Evolutionary conservation across 1,284 basidiomycete species (phyloP).

Genomic region (Leccinum solheimii): DNA sequence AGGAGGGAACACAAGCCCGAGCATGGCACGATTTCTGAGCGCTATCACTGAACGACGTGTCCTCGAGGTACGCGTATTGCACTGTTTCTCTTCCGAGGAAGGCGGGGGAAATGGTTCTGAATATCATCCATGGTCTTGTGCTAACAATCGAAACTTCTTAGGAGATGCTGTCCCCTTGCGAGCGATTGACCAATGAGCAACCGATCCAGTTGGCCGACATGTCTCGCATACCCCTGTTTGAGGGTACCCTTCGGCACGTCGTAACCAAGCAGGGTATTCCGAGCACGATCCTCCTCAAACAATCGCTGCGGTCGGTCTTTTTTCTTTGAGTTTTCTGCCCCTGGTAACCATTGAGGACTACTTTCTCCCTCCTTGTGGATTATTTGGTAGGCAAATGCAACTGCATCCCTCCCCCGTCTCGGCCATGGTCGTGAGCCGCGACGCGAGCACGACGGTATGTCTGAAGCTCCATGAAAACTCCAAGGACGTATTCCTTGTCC

Average conservation of each 20-base stretch:
- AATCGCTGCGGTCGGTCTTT: constrained; percentile 24
- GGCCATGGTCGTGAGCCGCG: constrained; percentile 25
- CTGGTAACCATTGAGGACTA: constrained; percentile 5
- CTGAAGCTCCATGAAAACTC: constrained; percentile 23
- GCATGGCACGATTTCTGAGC: constrained; percentile 33
- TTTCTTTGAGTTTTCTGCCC: background rate
- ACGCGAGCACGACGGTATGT: constrained; percentile 16
- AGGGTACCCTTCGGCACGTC: constrained; percentile 19
- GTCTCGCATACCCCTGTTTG: constrained; percentile 25
- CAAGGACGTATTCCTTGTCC: constrained; percentile 24
- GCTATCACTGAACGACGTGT: constrained; percentile 12
- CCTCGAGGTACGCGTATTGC: constrained; percentile 22
- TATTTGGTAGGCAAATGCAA: constrained; percentile 26
- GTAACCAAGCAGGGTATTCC: constrained; percentile 9
- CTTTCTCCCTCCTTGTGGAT: background rate
- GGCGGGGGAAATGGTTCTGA: background rate
- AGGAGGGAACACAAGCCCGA: constrained; percentile 19
- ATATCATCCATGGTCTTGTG: background rate
- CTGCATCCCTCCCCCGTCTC: constrained; percentile 12
- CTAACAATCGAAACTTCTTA: constrained; percentile 11
- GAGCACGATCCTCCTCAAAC: constrained; percentile 27
- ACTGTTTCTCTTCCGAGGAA: background rate
- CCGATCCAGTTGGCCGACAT: constrained; percentile 22
- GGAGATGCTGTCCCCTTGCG: constrained; percentile 23
- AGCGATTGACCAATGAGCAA: constrained; percentile 9